phyloP scores from a whole-genome alignment of 1,284 basidiomycete species.

The Ganoderma resinaceum region DNA sequence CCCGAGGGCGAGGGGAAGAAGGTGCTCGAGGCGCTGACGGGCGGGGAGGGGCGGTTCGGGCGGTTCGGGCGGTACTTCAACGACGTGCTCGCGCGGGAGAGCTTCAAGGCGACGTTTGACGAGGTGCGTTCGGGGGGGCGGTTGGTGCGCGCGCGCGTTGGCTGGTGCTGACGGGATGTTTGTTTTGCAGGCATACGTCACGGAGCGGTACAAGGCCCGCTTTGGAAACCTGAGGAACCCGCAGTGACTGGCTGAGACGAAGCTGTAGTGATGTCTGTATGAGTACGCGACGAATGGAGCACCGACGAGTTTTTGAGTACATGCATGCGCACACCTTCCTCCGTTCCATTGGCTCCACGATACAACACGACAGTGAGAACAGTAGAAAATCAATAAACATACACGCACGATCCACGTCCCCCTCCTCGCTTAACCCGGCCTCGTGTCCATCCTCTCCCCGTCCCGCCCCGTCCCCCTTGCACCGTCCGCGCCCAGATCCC shows the following conservation, averaged over 20 bases:
- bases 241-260: conserved; percentile 6
- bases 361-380: background rate
- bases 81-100: conserved; percentile 39
- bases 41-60: conserved; percentile 32
- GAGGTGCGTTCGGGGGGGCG: conserved; percentile 32
- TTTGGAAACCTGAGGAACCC: conserved; percentile 14
- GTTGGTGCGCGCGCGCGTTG: conserved; percentile 1
- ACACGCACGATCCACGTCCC: background rate
- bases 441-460: conserved; percentile 24
- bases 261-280: background rate
- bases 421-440: conserved; percentile 4
- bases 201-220: conserved; percentile 17
- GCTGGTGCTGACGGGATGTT: background rate
- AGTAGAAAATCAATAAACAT: background rate
- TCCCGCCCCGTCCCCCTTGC: background rate
- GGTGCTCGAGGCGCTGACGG: conserved; percentile 19
- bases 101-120: conserved; percentile 41
- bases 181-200: conserved; percentile 15
- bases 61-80: conserved; percentile 39
- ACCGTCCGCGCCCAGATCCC: too few species aligned
- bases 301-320: background rate
- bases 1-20: conserved; percentile 27
- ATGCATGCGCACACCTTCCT: background rate
- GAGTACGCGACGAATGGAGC: background rate
- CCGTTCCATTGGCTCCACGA: background rate